phyloP scores from a whole-genome alignment of 257 asterid species.

The Thymus mandschuricus region DNA sequence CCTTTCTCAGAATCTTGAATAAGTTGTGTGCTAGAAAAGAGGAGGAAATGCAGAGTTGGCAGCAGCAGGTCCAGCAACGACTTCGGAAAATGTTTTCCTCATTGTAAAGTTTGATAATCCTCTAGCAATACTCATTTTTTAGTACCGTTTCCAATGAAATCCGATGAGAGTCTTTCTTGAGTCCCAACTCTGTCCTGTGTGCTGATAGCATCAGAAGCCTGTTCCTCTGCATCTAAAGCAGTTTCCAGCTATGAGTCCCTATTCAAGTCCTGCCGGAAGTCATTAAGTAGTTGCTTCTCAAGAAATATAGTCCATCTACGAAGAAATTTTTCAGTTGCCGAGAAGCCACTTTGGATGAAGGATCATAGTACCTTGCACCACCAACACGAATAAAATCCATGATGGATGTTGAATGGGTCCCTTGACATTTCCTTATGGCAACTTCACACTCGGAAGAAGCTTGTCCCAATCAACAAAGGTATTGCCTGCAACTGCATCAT shows the following conservation, averaged over 20 bases:
- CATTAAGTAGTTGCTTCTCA: slow-evolving; percentile 50
- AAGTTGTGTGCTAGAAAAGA: slow-evolving; percentile 62
- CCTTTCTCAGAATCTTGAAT: slow-evolving; percentile 50
- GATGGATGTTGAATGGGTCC: slow-evolving; percentile 61
- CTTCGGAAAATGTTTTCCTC: slow-evolving; percentile 93
- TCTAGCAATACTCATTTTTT: slow-evolving; percentile 42
- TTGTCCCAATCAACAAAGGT: slow-evolving; percentile 82
- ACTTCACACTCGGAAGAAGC: slow-evolving; percentile 67
- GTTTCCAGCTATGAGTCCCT: slow-evolving; percentile 40
- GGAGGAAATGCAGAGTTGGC: slow-evolving; percentile 77
- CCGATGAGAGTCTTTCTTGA: slow-evolving; percentile 42
- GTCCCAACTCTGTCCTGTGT: slow-evolving; percentile 47
- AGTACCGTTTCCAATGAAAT: slow-evolving; percentile 42
- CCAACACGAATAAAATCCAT: slow-evolving; percentile 91
- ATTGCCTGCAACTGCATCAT: slow-evolving; percentile 41
- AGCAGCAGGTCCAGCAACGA: slow-evolving; percentile 84
- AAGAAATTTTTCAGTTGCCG: slow-evolving; percentile 75
- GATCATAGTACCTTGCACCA: slow-evolving; percentile 76
- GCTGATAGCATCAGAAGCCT: slow-evolving; percentile 43
- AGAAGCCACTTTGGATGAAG: slow-evolving; percentile 90
- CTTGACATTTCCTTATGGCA: slow-evolving; percentile 51
- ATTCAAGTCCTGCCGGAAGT: slow-evolving; percentile 40
- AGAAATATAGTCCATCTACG: slow-evolving; percentile 63
- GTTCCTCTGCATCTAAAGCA: slow-evolving; percentile 38
- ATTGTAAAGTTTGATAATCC: slow-evolving; percentile 56